These are phyloP conservation scores for Pseudogymnoascus sp. DNA, from an alignment of 2,329 filamentous ascomycete species.

Conservation along the genomic window DNA sequence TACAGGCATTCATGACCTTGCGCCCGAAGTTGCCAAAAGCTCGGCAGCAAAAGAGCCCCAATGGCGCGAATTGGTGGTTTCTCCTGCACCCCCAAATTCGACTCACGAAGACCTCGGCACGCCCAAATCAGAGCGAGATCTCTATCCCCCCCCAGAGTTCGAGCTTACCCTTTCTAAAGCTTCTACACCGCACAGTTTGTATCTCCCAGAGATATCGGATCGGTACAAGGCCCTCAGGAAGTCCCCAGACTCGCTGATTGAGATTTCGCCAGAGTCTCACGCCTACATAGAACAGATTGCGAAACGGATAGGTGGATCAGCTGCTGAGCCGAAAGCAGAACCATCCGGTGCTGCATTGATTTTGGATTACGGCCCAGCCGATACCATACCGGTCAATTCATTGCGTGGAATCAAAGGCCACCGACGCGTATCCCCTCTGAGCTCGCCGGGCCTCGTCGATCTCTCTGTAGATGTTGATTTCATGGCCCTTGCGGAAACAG, in stretches of 20 bases:
- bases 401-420: constrained; percentile 82
- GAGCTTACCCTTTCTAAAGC: constrained; percentile 70
- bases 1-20: constrained; percentile 34
- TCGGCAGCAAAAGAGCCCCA: constrained; percentile 40
- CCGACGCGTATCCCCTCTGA: constrained; percentile 68
- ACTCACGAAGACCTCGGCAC: constrained; percentile 48
- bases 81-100: constrained; percentile 51
- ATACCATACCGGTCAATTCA: constrained; percentile 77
- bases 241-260: constrained; percentile 64
- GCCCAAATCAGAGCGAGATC: constrained; percentile 42
- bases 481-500: constrained; percentile 73
- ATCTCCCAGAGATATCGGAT: constrained; percentile 73
- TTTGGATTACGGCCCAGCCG: constrained; percentile 81
- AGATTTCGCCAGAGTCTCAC: constrained; percentile 82
- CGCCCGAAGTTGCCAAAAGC: constrained; percentile 20
- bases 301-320: constrained; percentile 67
- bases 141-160: constrained; percentile 65
- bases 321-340: constrained; percentile 44
- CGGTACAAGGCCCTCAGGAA: constrained; percentile 71
- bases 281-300: constrained; percentile 78
- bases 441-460: constrained; percentile 73
- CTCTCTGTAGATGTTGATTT: constrained; percentile 94
- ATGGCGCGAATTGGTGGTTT: constrained; percentile 79
- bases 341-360: constrained; percentile 87
- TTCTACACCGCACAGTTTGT: constrained; percentile 73